Evolutionary conservation across 495 filamentous ascomycete genomes (phyloP).

Genomic region (Penicillium bialowiezense): DNA sequence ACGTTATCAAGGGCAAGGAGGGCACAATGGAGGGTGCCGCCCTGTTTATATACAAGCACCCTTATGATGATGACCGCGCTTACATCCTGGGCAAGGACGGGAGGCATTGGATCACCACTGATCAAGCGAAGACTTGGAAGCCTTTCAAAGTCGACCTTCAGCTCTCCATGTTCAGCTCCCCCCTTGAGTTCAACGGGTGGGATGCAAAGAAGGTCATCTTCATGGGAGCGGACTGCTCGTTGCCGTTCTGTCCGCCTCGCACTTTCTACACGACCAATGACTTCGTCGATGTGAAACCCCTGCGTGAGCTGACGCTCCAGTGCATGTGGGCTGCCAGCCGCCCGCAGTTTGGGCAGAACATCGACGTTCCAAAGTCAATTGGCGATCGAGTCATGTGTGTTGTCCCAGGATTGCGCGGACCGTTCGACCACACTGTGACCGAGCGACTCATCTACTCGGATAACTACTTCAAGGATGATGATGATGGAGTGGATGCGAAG

Average conservation of each 20-base stretch:
- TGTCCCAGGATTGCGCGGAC: slow-evolving; percentile 60
- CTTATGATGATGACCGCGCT: slow-evolving; percentile 72
- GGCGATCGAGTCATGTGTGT: slow-evolving; percentile 76
- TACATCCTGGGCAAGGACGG: slow-evolving; percentile 66
- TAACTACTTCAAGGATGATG: slow-evolving; percentile 62
- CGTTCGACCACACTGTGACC: slow-evolving; percentile 49
- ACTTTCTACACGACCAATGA: slow-evolving; percentile 81
- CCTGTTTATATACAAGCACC: slow-evolving; percentile 64
- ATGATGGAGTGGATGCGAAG: slow-evolving; percentile 62
- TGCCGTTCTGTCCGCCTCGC: slow-evolving; percentile 37
- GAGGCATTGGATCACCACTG: slow-evolving; percentile 74
- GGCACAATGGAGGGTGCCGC: slow-evolving; percentile 51
- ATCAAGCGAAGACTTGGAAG: slow-evolving; percentile 77
- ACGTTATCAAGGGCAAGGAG: slow-evolving; percentile 58
- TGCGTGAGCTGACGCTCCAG: slow-evolving; percentile 62
- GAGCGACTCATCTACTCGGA: slow-evolving; percentile 77
- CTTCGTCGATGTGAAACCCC: slow-evolving; percentile 62
- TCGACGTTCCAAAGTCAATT: slow-evolving; percentile 51
- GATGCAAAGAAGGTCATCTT: slow-evolving; percentile 83
- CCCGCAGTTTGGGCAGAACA: slow-evolving; percentile 64
- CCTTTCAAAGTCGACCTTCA: slow-evolving; percentile 59
- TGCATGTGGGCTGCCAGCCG: slow-evolving; percentile 84
- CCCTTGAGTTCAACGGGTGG: slow-evolving; percentile 72
- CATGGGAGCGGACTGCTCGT: slow-evolving; percentile 56
- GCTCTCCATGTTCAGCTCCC: slow-evolving; percentile 8